A percentile compares a stretch with the other conserved stretches of the same genome.
phyloP scores from a whole-genome alignment of 179 eudicot genomes.

The Beta lomatogona region DNA sequence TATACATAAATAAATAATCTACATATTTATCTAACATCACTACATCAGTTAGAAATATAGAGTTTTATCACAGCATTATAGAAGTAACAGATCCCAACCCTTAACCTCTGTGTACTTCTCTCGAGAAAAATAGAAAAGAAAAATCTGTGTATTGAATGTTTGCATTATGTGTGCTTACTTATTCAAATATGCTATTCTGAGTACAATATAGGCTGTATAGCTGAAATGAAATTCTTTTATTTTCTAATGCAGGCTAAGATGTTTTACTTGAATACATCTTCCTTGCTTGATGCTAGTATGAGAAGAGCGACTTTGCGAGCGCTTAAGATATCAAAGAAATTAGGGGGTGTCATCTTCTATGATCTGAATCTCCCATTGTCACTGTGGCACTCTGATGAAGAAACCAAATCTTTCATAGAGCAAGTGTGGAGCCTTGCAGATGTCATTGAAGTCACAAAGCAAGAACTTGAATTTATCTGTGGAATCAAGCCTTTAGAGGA shows the following conservation, averaged over 20 bases:
- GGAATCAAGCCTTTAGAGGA: constrained; percentile 73
- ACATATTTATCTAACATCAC: too few species aligned
- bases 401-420: constrained; percentile 58
- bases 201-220: not conserved
- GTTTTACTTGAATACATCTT: constrained; percentile 81
- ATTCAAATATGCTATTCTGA: constrained; percentile 1
- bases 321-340: constrained; percentile 69
- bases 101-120: too few species aligned
- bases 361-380: constrained; percentile 88
- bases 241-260: constrained; percentile 68
- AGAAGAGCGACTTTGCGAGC: constrained; percentile 70
- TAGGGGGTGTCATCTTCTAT: constrained; percentile 67
- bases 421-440: constrained; percentile 76
- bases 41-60: too few species aligned
- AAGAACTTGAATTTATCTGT: constrained; percentile 90
- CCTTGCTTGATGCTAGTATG: constrained; percentile 78
- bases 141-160: not conserved
- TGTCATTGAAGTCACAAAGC: constrained; percentile 84
- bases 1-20: too few species aligned
- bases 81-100: too few species aligned
- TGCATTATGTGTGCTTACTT: not conserved
- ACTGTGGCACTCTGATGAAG: constrained; percentile 78
- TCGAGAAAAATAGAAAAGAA: too few species aligned
- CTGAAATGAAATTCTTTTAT: not conserved
- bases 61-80: too few species aligned